Conservation (phyloP, 495 filamentous ascomycete species). For the Aspergillus hancockii region DNA sequence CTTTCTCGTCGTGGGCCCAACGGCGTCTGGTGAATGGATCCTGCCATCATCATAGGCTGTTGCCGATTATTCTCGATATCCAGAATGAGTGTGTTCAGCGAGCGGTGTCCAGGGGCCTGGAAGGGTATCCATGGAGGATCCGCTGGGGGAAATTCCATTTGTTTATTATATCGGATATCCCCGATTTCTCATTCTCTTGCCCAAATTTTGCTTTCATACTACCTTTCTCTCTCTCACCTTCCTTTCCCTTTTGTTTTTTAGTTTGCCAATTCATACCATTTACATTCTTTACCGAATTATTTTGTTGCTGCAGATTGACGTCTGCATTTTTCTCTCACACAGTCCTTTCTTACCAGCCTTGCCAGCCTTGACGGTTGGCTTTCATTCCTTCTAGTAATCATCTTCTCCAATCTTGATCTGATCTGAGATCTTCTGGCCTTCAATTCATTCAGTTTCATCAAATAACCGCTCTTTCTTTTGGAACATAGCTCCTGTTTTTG, state of each 20-base stretch:
- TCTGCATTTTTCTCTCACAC: conserved; percentile 20
- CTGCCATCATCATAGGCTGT: conserved; percentile 2
- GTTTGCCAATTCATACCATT: not conserved
- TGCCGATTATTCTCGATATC: not conserved
- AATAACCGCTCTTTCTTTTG: conserved; percentile 1
- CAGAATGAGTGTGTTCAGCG: not conserved
- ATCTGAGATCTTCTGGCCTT: conserved; percentile 1
- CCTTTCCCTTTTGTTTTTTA: conserved; percentile 15
- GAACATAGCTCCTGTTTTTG: not conserved
- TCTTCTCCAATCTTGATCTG: conserved; percentile 10
- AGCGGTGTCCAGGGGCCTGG: not conserved
- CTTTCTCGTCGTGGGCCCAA: not conserved
- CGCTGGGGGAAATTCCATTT: not conserved
- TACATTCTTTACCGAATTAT: conserved; percentile 23
- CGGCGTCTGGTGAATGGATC: conserved; percentile 1
- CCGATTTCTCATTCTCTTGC: conserved; percentile 3
- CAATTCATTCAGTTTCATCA: not conserved
- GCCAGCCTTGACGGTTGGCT: conserved; percentile 26
- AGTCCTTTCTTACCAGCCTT: conserved; percentile 3
- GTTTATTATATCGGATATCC: conserved; percentile 9
- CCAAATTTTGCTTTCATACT: not conserved
- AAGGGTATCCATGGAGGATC: not conserved
- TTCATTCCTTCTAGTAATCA: conserved; percentile 16
- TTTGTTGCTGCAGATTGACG: conserved; percentile 22
- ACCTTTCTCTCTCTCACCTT: conserved; percentile 5